Evolutionary conservation across 805 yeast species (phyloP).

Genomic region (Candida sithepensis): DNA sequence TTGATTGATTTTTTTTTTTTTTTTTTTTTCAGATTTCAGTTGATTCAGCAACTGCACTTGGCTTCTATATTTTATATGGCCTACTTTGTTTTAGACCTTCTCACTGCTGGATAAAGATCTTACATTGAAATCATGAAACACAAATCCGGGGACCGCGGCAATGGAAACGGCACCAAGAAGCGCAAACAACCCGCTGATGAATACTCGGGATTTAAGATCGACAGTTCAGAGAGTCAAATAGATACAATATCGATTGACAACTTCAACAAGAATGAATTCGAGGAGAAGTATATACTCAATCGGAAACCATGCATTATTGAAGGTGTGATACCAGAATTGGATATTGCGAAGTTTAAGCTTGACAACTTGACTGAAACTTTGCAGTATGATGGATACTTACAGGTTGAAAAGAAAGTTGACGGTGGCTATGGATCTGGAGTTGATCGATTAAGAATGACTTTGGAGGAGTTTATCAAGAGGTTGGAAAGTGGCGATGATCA

Average conservation of each 20-base stretch:
- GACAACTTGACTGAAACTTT: slow-evolving; percentile 37
- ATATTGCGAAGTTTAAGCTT: slow-evolving; percentile 32
- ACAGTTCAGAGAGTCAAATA: background rate
- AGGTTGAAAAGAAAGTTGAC: slow-evolving; percentile 53
- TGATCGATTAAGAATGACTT: slow-evolving; percentile 46
- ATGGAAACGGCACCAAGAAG: background rate
- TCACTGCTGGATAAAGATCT: too few species aligned
- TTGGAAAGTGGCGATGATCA: slow-evolving; percentile 40
- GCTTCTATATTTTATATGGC: too few species aligned
- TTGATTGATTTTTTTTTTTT: too few species aligned
- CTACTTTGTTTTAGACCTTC: too few species aligned
- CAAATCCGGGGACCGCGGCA: background rate
- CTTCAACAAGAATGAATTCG: slow-evolving; percentile 31
- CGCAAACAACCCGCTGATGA: background rate
- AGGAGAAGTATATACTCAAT: slow-evolving; percentile 34
- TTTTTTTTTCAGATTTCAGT: too few species aligned
- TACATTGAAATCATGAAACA: background rate
- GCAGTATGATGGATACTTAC: slow-evolving; percentile 28
- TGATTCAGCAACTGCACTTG: too few species aligned
- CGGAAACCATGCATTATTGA: slow-evolving; percentile 51
- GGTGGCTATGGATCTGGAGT: slow-evolving; percentile 72
- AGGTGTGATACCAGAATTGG: slow-evolving; percentile 35
- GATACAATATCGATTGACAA: slow-evolving; percentile 9
- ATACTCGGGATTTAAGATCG: slow-evolving; percentile 7
- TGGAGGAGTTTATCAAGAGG: slow-evolving; percentile 44